phyloP scores from a whole-genome alignment of 1,139 yeast genomes.

The Candida tropicalis region DNA sequence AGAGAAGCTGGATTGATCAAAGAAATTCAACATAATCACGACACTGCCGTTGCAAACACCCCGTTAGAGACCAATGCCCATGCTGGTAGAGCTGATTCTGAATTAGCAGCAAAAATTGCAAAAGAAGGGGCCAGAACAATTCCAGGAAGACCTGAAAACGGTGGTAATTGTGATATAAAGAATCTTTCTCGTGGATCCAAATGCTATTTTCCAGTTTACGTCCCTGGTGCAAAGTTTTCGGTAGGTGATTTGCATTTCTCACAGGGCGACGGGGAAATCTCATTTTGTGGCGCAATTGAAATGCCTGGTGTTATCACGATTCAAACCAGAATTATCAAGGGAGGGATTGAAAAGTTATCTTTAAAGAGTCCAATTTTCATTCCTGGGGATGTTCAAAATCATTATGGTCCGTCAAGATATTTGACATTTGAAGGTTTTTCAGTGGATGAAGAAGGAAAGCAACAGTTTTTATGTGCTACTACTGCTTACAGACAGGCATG shows the following conservation, averaged over 20 bases:
- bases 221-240: constrained; percentile 48
- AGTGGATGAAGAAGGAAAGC: constrained; percentile 47
- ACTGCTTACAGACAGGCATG: constrained; percentile 54
- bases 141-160: constrained; percentile 55
- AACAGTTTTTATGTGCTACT: constrained; percentile 47
- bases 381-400: constrained; percentile 50
- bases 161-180: constrained; percentile 56
- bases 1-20: constrained; percentile 38
- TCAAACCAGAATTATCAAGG: constrained; percentile 39
- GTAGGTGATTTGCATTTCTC: constrained; percentile 53
- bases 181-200: constrained; percentile 51
- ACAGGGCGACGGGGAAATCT: constrained; percentile 56
- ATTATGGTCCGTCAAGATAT: constrained; percentile 49
- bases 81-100: constrained; percentile 37
- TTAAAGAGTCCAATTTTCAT: constrained; percentile 49
- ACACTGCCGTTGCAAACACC: constrained; percentile 42
- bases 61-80: constrained; percentile 39
- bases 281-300: constrained; percentile 57
- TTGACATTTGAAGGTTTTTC: constrained; percentile 56
- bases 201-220: constrained; percentile 49
- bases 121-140: constrained; percentile 51
- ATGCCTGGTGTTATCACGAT: constrained; percentile 52
- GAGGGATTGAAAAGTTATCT: constrained; percentile 40
- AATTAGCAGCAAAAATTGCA: constrained; percentile 29
- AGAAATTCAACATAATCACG: constrained; percentile 30